Conservation (phyloP, 139 green algal genomes). For the Choricystis sp. region DNA sequence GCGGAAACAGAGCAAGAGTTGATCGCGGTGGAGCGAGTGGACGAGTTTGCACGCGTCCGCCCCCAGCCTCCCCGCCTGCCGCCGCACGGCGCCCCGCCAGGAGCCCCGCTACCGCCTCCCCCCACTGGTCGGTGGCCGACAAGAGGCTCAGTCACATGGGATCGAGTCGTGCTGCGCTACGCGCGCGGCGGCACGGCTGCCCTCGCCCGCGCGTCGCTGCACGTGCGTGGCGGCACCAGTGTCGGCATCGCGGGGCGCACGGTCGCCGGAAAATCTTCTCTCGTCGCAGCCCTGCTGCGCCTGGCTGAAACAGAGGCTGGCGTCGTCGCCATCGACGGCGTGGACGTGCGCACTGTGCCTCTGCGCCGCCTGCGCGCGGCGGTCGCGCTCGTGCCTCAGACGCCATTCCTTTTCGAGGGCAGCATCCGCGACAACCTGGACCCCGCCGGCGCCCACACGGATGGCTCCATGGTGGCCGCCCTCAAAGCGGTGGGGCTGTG, state of each 20-base stretch:
- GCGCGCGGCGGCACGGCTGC: slow-evolving; percentile 8
- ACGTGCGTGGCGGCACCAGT: slow-evolving; percentile 11
- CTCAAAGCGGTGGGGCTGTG: slow-evolving; percentile 19
- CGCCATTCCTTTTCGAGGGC: slow-evolving; percentile 52
- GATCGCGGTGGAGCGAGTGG: slow-evolving; percentile 62
- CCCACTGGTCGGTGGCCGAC: slow-evolving; percentile 1
- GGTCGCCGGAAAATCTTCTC: slow-evolving; percentile 48
- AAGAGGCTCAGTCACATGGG: slow-evolving; percentile 7
- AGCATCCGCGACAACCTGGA: slow-evolving; percentile 53
- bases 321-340: slow-evolving; percentile 18
- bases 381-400: slow-evolving; percentile 33
- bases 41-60: slow-evolving; percentile 18
- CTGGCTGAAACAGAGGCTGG: slow-evolving; percentile 25
- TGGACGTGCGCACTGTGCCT: slow-evolving; percentile 18
- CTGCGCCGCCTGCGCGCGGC: slow-evolving; percentile 19
- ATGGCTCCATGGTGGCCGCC: slow-evolving; percentile 17
- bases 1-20: slow-evolving; percentile 71
- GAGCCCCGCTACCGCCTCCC: background rate
- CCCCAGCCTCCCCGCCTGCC: slow-evolving; percentile 6
- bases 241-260: slow-evolving; percentile 37
- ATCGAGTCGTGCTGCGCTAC: slow-evolving; percentile 34
- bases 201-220: slow-evolving; percentile 22
- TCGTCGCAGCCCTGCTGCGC: slow-evolving; percentile 38
- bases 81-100: background rate
- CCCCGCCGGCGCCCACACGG: slow-evolving; percentile 16